Evolutionary conservation across 2,329 filamentous ascomycete species (phyloP), one percentile per base, ranked within the genome.

Genomic region (Trichophyton schoenleinii): DNA sequence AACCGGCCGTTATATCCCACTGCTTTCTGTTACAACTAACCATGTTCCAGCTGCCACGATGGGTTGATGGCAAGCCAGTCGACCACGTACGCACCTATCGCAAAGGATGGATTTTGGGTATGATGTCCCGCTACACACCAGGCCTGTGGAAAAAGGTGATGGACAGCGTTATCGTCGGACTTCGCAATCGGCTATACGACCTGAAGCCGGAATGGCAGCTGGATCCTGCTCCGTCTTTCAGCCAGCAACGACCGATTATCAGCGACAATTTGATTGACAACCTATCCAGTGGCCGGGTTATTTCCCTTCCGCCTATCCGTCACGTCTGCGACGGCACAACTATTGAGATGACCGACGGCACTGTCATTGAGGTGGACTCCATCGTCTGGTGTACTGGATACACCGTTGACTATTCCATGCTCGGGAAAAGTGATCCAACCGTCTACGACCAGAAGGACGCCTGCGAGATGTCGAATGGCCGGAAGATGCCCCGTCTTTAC

Each of bases 401-500:
- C n/a, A 41, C 25, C 6, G 25, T 58, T 28, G 55, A 58, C 36
- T 36, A 34, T 22, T 58, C 55, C 15, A 11, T 58, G 8, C 28
- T 58, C 5, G 55, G 55, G 20, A 41, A 58, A 9, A 36, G 36
- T 41, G 55, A 58, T 20, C 55, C 55, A 11, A 36, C 55, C 11
- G 15, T 34, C 55, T 41, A 58, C 9, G 55, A 44, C n/a, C 41
- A n/a, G 6, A 44, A 44, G n/a, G 41, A 44, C 41, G n/a, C 5
- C n/a, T 55, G 49, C 2, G 31, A 55, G 49, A 20, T 36, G 22
- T n/a, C 61, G 18, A 64, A 66, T 18, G 20, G 57, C 25, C 62
- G 59, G 18, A 61, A 58, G 11, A 63, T 67, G 18, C 66, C 68
- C 2, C 60, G 66, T 13, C 66, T 71, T 7, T 74, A 74, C 61